Evolutionary conservation across 2,329 filamentous ascomycete genomes (phyloP).

Genomic region (Penicillium sp.): DNA sequence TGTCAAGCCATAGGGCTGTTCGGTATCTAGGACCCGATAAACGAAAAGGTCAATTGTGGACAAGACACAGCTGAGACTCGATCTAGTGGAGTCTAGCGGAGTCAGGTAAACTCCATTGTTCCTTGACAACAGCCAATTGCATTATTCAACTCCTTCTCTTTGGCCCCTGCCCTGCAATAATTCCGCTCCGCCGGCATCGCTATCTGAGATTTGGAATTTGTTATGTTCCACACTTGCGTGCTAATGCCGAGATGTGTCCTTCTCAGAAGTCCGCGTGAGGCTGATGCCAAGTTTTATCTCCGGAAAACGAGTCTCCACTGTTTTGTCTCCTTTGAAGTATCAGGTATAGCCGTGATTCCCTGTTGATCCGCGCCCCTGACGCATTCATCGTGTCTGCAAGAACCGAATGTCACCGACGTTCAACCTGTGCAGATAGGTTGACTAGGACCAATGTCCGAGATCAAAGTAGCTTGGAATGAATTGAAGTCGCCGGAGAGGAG

Average conservation of each 20-base stretch:
- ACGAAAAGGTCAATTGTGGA: slow-evolving; percentile 5
- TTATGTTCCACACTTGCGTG: not conserved
- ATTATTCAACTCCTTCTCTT: slow-evolving; percentile 1
- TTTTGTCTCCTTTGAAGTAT: not conserved
- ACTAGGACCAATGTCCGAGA: too few relatives aligned
- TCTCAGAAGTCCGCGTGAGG: not conserved
- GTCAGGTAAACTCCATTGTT: slow-evolving; percentile 5
- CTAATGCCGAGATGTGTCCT: not conserved
- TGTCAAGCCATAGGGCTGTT: not conserved
- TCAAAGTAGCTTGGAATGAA: too few relatives aligned
- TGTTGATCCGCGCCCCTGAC: not conserved
- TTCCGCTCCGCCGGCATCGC: not conserved
- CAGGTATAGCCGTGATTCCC: not conserved
- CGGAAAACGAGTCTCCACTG: not conserved
- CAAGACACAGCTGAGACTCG: slow-evolving; percentile 12
- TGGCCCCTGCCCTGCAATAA: not conserved
- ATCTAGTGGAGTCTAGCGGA: slow-evolving; percentile 17
- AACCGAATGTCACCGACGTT: too few relatives aligned
- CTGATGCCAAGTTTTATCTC: not conserved
- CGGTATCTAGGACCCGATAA: not conserved
- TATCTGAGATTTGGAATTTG: slow-evolving; percentile 10
- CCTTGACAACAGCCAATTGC: slow-evolving; percentile 9
- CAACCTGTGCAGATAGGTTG: too few relatives aligned
- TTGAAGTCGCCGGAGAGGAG: too few relatives aligned
- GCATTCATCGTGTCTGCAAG: not conserved